Evolutionary conservation across 768 basidiomycete species (phyloP), one percentile per base, ranked within the genome.

Genomic region (Phylloporus scabripes): DNA sequence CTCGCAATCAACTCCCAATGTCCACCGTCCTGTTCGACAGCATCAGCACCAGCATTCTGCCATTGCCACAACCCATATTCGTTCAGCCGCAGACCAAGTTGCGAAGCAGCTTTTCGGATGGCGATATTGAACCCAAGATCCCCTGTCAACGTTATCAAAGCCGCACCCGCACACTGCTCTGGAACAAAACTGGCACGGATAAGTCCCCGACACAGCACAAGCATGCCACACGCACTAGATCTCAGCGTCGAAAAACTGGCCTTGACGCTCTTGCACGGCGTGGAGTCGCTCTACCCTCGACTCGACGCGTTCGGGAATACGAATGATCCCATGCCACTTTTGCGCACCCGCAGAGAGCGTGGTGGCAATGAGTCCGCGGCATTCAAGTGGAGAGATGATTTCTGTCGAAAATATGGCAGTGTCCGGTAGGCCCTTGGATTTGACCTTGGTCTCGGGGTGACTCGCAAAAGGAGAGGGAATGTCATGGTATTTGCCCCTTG

Each of bases 31-130:
- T 54, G 24, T 14, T n/a, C n/a, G n/a, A 57, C 33, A 15, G 45
- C 47, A 24, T 51, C 49, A 38, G 18, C n/a, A 2, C 32, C 17
- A 6, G 17, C 7, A 4, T 23, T 48, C 34, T 64, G 66, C 79
- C 81, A 83, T 43, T 65, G 70, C 85, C 85, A 87, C 4, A 87
- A 66, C 11, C 85, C 85, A 53, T 71, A 77, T 54, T 82, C 80
- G 54, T 83, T 77, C 24, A 87, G 69, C 29, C 74, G 68, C 57
- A 83, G 55, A 14, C 76, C 77, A 2, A 70, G 56, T 38, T 65
- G 68, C 6, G 57, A 45, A 0, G 85, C 85, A 33, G 68, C 66
- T 18, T 54, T 59, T 28, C 70, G 70, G 2, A 79, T 51, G 36
- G 74, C 65, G 42, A 68, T 64, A 36, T 67, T 63, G 59, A 83